Evolutionary conservation across 495 filamentous ascomycete species (phyloP).

Genomic region (Podospora didyma): DNA sequence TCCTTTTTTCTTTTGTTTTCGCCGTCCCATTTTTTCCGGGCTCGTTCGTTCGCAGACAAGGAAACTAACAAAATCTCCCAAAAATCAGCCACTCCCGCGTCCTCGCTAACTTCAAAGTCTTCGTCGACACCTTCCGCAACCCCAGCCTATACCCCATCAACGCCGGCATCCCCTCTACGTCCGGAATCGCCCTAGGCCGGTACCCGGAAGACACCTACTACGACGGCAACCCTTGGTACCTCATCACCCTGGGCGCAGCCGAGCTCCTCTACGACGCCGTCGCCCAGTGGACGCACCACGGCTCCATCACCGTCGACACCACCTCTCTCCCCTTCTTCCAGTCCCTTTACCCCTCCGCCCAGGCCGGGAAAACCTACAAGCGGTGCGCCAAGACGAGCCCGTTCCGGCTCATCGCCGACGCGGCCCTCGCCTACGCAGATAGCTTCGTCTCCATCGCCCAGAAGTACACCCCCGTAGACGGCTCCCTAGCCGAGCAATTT

Average conservation of each 20-base stretch:
- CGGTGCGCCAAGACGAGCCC: conserved; percentile 35
- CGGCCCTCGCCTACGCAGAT: conserved; percentile 56
- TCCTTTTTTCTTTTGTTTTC: not conserved
- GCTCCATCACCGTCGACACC: conserved; percentile 44
- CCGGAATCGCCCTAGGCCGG: conserved; percentile 57
- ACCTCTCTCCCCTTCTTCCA: conserved; percentile 53
- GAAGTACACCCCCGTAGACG: conserved; percentile 47
- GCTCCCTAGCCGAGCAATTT: conserved; percentile 59
- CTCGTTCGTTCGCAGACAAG: not conserved
- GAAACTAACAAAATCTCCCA: not conserved
- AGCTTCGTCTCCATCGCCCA: conserved; percentile 52
- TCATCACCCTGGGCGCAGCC: conserved; percentile 56
- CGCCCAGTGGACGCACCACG: conserved; percentile 49
- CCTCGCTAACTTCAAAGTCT: conserved; percentile 58
- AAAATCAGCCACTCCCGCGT: conserved; percentile 43
- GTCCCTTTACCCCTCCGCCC: conserved; percentile 41
- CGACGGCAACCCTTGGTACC: conserved; percentile 61
- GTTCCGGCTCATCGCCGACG: conserved; percentile 34
- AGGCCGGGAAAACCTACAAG: conserved; percentile 41
- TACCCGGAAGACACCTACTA: conserved; percentile 66
- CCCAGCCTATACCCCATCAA: conserved; percentile 51
- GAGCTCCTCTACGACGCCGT: conserved; percentile 60
- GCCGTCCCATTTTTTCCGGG: not conserved
- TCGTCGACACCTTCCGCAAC: conserved; percentile 58
- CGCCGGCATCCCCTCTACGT: conserved; percentile 35